Conservation (phyloP, 192 early-diverging fungal genomes). For the Coemansia sp. region DNA sequence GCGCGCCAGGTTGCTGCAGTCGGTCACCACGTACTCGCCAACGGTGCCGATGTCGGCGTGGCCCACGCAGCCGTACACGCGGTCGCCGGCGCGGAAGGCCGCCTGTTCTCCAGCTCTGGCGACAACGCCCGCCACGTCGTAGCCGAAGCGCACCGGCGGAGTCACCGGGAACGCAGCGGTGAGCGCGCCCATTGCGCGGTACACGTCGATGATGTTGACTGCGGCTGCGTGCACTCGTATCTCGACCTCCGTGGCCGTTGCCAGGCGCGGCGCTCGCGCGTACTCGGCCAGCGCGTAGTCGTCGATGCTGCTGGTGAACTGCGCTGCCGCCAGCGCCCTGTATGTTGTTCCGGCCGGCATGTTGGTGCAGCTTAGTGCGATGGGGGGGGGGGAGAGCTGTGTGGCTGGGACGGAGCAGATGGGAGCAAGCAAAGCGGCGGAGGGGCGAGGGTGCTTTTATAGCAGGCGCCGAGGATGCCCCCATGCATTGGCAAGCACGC, state of each 20-base stretch:
- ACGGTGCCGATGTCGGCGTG: constrained; percentile 47
- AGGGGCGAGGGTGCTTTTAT: background rate
- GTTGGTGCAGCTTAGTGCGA: too few relatives aligned
- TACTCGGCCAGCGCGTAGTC: too few relatives aligned
- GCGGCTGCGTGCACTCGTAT: constrained; percentile 54
- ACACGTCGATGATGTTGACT: constrained; percentile 60
- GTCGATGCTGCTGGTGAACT: constrained; percentile 21
- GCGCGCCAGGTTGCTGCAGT: constrained; percentile 24
- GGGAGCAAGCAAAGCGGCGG: too few relatives aligned
- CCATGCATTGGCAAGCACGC: too few relatives aligned
- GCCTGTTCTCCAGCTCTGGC: constrained; percentile 37
- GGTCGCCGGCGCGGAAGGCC: constrained; percentile 57
- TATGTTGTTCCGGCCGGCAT: constrained; percentile 14
- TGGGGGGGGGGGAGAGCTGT: too few relatives aligned
- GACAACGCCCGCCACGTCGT: constrained; percentile 59
- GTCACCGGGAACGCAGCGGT: constrained; percentile 25
- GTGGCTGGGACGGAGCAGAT: too few relatives aligned
- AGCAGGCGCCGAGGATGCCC: too few relatives aligned
- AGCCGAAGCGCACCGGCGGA: constrained; percentile 55
- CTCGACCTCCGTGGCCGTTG: constrained; percentile 23
- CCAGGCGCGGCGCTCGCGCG: too few relatives aligned
- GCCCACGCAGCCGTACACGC: constrained; percentile 51
- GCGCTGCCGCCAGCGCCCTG: constrained; percentile 15
- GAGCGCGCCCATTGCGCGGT: constrained; percentile 51
- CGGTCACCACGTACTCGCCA: constrained; percentile 32